Evolutionary conservation across 2,329 filamentous ascomycete genomes (phyloP).

Genomic region (Drechslerella coelobrocha): DNA sequence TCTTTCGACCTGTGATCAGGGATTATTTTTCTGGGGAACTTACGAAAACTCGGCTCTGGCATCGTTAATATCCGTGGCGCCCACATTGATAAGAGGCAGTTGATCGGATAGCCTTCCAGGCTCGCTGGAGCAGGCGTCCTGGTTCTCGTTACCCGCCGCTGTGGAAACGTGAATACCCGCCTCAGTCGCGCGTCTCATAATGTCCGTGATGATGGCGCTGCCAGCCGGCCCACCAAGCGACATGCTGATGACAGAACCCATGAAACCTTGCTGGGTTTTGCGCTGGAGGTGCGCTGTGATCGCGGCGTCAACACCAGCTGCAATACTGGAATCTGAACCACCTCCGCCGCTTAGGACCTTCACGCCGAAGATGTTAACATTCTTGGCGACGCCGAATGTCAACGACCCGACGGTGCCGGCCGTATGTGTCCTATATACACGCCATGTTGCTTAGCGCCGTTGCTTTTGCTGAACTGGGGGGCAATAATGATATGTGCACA

Average conservation of each 20-base stretch:
- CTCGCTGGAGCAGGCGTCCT: conserved; percentile 52
- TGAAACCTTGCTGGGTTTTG: conserved; percentile 57
- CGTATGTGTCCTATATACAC: conserved; percentile 55
- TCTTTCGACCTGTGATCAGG: too few relatives aligned
- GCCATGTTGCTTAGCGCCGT: too few relatives aligned
- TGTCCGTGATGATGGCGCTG: conserved; percentile 62
- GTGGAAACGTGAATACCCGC: conserved; percentile 59
- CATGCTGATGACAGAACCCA: conserved; percentile 64
- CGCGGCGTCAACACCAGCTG: conserved; percentile 59
- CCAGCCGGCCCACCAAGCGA: conserved; percentile 62
- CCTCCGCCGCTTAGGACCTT: conserved; percentile 60
- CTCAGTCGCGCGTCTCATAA: conserved; percentile 61
- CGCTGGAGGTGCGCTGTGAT: conserved; percentile 60
- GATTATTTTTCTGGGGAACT: too few relatives aligned
- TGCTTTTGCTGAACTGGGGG: too few relatives aligned
- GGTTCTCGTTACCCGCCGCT: conserved; percentile 58
- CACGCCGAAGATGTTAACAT: conserved; percentile 60
- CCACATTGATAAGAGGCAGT: conserved; percentile 59
- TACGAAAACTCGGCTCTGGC: conserved; percentile 58
- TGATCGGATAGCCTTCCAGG: conserved; percentile 59
- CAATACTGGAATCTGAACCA: conserved; percentile 58
- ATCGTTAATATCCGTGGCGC: conserved; percentile 57
- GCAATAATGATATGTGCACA: too few relatives aligned
- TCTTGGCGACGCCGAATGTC: conserved; percentile 62
- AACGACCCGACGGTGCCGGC: conserved; percentile 53